Conservation (phyloP, 2,329 filamentous ascomycete species). For the Magnaporthales sp. region DNA sequence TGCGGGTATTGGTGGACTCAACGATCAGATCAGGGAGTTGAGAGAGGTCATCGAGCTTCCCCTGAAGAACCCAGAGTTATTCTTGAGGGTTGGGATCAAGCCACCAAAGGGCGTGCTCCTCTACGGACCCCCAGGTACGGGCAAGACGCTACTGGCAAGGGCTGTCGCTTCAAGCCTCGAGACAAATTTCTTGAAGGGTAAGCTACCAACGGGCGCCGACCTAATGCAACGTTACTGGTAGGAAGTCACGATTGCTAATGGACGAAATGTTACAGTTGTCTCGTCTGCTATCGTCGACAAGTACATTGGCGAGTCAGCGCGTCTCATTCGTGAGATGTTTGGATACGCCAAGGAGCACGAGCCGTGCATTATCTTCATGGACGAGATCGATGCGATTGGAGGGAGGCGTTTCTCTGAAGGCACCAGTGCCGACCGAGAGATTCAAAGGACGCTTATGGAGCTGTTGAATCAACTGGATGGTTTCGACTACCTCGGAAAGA, state of each 20-base stretch:
- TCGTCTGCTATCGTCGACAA: slow-evolving; percentile 99
- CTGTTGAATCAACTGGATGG: slow-evolving; percentile 96
- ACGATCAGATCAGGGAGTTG: slow-evolving; percentile 96
- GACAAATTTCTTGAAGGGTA: slow-evolving; percentile 97
- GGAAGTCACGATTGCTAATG: not conserved
- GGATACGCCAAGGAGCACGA: slow-evolving; percentile 99
- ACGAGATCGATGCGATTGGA: slow-evolving; percentile 98
- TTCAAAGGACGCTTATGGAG: slow-evolving; percentile 97
- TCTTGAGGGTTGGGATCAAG: slow-evolving; percentile 95
- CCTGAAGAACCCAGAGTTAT: slow-evolving; percentile 96
- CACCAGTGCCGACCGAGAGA: slow-evolving; percentile 94
- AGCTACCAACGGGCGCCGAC: slow-evolving; percentile 9
- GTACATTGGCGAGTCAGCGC: slow-evolving; percentile 96
- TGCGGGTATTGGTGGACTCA: slow-evolving; percentile 91
- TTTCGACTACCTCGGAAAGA: slow-evolving; percentile 98
- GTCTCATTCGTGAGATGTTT: slow-evolving; percentile 98
- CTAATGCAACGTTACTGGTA: not conserved
- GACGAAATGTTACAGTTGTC: slow-evolving; percentile 54
- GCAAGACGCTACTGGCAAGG: slow-evolving; percentile 89
- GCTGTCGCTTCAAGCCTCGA: slow-evolving; percentile 94
- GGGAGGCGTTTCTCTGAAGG: slow-evolving; percentile 95
- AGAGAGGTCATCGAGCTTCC: slow-evolving; percentile 97
- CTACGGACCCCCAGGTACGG: slow-evolving; percentile 93
- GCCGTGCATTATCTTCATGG: slow-evolving; percentile 99
- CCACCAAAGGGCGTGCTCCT: slow-evolving; percentile 94